Evolutionary conservation across 1,284 basidiomycete species (phyloP).

Genomic region (Afroboletus lepidellus): DNA sequence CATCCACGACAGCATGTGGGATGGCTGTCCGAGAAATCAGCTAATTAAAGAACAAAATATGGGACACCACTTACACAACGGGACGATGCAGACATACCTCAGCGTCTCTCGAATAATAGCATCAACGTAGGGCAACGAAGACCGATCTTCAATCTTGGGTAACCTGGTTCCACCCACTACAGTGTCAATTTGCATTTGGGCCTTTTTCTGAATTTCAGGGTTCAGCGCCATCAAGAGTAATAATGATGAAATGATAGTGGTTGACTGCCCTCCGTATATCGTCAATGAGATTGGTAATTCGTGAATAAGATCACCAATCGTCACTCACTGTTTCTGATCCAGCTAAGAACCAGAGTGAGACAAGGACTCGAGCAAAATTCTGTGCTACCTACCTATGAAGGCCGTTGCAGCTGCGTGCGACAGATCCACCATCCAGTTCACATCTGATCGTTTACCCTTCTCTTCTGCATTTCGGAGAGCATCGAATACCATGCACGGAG

Average conservation of each 20-base stretch:
- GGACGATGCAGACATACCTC: neutral
- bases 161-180: slow-evolving; percentile 8
- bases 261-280: slow-evolving; percentile 15
- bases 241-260: slow-evolving; percentile 26
- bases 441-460: neutral
- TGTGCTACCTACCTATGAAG: slow-evolving; percentile 15
- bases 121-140: slow-evolving; percentile 12
- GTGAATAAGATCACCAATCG: neutral
- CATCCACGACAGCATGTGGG: slow-evolving; percentile 19
- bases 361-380: neutral
- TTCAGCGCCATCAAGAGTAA: slow-evolving; percentile 12
- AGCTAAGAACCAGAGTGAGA: slow-evolving; percentile 15
- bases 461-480: slow-evolving; percentile 15
- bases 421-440: slow-evolving; percentile 11
- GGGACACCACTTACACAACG: slow-evolving; percentile 6
- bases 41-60: neutral
- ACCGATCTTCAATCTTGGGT: slow-evolving; percentile 10
- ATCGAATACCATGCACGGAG: slow-evolving; percentile 24
- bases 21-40: slow-evolving; percentile 12
- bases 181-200: slow-evolving; percentile 17
- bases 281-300: neutral
- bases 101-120: slow-evolving; percentile 17
- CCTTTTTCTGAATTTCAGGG: slow-evolving; percentile 9
- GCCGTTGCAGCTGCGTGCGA: slow-evolving; percentile 22
- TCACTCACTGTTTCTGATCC: slow-evolving; percentile 24